Evolutionary conservation across 768 basidiomycete species (phyloP).

Genomic region (Vararia minispora): DNA sequence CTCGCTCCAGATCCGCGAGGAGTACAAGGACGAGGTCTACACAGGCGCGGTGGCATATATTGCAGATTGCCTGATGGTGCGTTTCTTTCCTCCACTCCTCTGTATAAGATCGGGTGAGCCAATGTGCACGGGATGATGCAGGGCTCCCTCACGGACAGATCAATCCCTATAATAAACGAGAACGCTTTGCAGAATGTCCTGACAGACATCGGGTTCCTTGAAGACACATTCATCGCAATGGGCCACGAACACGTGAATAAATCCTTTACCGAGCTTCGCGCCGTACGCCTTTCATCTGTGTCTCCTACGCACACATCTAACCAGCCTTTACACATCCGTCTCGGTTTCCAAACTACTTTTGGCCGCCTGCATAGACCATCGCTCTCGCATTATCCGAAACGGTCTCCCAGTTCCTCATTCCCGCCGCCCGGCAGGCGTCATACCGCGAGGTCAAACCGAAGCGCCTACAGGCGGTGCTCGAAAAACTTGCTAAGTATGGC

Average conservation of each 20-base stretch:
- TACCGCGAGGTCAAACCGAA: slow-evolving; percentile 61
- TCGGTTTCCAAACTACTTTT: slow-evolving; percentile 2
- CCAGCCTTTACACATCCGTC: neutral
- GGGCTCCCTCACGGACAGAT: slow-evolving; percentile 71
- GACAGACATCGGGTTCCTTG: slow-evolving; percentile 80
- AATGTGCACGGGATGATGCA: slow-evolving; percentile 18
- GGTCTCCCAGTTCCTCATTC: slow-evolving; percentile 72
- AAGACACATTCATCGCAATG: slow-evolving; percentile 71
- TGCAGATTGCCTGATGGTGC: slow-evolving; percentile 78
- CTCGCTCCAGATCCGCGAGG: slow-evolving; percentile 70
- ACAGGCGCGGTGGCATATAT: slow-evolving; percentile 82
- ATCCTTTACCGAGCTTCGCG: slow-evolving; percentile 71
- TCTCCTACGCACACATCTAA: neutral
- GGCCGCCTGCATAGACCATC: slow-evolving; percentile 37
- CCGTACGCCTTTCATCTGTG: slow-evolving; percentile 34
- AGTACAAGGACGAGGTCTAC: slow-evolving; percentile 85
- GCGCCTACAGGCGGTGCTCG: slow-evolving; percentile 59
- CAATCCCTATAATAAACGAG: slow-evolving; percentile 75
- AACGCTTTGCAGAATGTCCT: slow-evolving; percentile 79
- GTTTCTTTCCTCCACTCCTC: slow-evolving; percentile 15
- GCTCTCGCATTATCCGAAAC: slow-evolving; percentile 63
- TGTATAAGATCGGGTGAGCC: neutral
- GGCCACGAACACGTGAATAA: slow-evolving; percentile 58
- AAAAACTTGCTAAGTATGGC: slow-evolving; percentile 68
- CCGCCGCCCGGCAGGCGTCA: slow-evolving; percentile 53